These are phyloP conservation scores for Alternaria hordeiaustralica DNA, from an alignment of 2,329 filamentous ascomycete genomes.

Conservation along the genomic window DNA sequence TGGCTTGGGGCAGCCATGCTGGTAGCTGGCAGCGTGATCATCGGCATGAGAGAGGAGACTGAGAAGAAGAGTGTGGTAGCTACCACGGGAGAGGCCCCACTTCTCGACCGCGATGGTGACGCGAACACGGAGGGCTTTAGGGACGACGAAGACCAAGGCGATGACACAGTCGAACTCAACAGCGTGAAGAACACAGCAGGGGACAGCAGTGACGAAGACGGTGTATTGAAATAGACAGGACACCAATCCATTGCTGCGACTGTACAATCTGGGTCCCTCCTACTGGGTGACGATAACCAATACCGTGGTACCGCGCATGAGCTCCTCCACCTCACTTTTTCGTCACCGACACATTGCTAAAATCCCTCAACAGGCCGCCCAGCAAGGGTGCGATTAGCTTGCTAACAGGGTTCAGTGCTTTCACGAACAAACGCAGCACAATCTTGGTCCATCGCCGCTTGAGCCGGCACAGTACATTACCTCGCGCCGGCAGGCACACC, in stretches of 20 bases:
- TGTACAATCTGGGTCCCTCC: background rate
- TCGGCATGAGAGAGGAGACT: slow-evolving; percentile 71
- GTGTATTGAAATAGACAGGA: slow-evolving; percentile 33
- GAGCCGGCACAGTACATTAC: background rate
- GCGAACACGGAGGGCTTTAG: slow-evolving; percentile 36
- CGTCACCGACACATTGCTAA: background rate
- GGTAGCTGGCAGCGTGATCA: slow-evolving; percentile 78
- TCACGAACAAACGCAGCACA: background rate
- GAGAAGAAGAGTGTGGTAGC: slow-evolving; percentile 39
- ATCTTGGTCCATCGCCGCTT: background rate
- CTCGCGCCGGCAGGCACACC: background rate
- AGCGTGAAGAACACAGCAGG: slow-evolving; percentile 31
- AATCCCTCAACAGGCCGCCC: background rate
- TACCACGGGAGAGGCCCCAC: slow-evolving; percentile 27
- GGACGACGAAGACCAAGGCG: slow-evolving; percentile 39
- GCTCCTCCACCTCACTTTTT: background rate
- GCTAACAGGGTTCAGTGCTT: background rate
- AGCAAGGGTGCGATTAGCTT: background rate
- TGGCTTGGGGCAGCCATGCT: slow-evolving; percentile 76
- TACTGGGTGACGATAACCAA: background rate
- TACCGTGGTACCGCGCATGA: background rate
- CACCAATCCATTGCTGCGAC: background rate
- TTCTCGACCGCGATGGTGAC: slow-evolving; percentile 24
- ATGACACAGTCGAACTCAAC: slow-evolving; percentile 37
- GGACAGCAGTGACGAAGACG: slow-evolving; percentile 40